Conservation (phyloP, 2,329 filamentous ascomycete genomes). For the Pyrenochaeta sp. region DNA sequence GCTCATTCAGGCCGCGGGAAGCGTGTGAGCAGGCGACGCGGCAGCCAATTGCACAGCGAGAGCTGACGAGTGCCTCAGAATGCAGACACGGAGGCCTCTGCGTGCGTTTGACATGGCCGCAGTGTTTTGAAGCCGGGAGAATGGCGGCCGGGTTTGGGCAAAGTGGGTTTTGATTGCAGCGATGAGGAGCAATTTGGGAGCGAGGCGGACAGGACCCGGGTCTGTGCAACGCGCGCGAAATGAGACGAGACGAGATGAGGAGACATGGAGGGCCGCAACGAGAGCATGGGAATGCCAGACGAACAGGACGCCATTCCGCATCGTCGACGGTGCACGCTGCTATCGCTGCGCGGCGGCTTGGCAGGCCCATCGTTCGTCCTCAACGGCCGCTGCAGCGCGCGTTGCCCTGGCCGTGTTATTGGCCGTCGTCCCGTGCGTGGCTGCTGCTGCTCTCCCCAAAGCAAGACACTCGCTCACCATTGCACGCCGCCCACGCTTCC, state of each 20-base stretch:
- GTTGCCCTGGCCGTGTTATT: too few species aligned
- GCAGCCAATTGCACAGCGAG: neutral
- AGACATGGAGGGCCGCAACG: too few species aligned
- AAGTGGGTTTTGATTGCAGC: constrained; percentile 12
- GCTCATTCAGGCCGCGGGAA: constrained; percentile 2
- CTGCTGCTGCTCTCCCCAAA: constrained; percentile 12
- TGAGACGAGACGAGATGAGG: constrained; percentile 20
- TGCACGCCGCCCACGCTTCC: constrained; percentile 15
- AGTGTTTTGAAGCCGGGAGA: constrained; percentile 26
- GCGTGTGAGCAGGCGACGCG: neutral
- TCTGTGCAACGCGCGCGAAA: constrained; percentile 24
- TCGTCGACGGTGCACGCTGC: constrained; percentile 13
- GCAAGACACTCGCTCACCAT: constrained; percentile 4
- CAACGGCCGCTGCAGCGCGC: constrained; percentile 16
- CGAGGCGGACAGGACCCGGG: constrained; percentile 13
- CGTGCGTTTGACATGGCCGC: constrained; percentile 9
- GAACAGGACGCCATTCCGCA: too few species aligned
- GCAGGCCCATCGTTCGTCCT: constrained; percentile 19
- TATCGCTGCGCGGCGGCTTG: constrained; percentile 14
- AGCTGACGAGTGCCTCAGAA: neutral
- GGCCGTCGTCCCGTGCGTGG: constrained; percentile 11
- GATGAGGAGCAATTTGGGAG: constrained; percentile 11
- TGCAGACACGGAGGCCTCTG: constrained; percentile 16
- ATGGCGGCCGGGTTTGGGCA: constrained; percentile 12
- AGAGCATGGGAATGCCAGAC: too few species aligned